Evolutionary conservation across 345 rosid genomes (phyloP).

Genomic region (Ceriops tagal): DNA sequence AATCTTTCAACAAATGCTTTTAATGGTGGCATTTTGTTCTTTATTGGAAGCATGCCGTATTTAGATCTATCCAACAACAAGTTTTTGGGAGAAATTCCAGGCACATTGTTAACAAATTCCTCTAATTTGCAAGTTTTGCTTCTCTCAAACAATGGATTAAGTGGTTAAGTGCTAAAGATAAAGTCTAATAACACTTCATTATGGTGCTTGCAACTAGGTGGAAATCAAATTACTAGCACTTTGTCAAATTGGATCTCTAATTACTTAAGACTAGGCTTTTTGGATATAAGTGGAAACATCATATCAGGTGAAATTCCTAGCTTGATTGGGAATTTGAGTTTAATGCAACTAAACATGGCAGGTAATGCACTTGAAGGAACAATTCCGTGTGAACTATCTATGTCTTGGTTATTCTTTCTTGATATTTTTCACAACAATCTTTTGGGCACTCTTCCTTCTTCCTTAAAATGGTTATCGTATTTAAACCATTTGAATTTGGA

Average conservation of each 20-base stretch:
- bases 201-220: too few species aligned
- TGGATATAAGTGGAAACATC: conserved; percentile 3
- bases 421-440: background rate
- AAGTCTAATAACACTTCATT: too few species aligned
- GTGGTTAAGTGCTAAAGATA: background rate
- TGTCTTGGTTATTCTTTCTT: background rate
- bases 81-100: background rate
- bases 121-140: background rate
- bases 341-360: background rate
- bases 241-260: background rate
- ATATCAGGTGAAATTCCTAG: too few species aligned
- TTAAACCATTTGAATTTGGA: background rate
- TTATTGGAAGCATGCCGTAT: too few species aligned
- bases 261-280: background rate
- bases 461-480: background rate
- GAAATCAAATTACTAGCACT: too few species aligned
- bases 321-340: background rate
- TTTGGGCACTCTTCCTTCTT: background rate
- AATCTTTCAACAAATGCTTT: too few species aligned
- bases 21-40: too few species aligned
- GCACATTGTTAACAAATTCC: background rate
- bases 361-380: too few species aligned
- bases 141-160: conserved; percentile 1
- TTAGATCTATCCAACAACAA: too few species aligned
- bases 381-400: too few species aligned